Percentiles rank a stretch among this genome's conserved stretches.
These are phyloP conservation scores for Lavandula angustifolia DNA, from an alignment of 257 asterid genomes.

Conservation along the genomic window DNA sequence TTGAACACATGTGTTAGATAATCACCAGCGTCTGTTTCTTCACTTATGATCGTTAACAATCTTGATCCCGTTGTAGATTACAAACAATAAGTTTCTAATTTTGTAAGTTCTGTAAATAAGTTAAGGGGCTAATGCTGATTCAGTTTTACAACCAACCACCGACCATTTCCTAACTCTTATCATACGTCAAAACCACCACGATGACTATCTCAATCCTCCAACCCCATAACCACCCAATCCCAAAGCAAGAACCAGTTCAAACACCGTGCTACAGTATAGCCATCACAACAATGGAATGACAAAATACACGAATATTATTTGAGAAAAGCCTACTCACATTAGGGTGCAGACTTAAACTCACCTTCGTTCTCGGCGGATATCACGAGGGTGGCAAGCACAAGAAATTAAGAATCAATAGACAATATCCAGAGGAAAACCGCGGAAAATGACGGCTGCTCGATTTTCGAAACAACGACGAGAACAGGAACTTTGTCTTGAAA, in stretches of 20 bases:
- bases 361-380: too few species aligned
- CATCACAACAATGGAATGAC: background rate
- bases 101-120: too few species aligned
- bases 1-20: background rate
- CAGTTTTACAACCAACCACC: background rate
- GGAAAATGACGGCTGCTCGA: too few species aligned
- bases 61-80: background rate
- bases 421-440: too few species aligned
- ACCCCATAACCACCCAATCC: background rate
- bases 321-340: background rate
- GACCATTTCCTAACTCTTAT: background rate
- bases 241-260: conserved; percentile 2
- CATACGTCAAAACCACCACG: background rate
- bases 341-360: background rate
- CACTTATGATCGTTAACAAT: background rate
- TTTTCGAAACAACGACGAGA: too few species aligned
- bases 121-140: background rate
- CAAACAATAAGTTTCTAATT: background rate
- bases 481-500: too few species aligned
- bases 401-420: too few species aligned
- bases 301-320: background rate
- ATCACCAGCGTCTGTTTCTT: background rate
- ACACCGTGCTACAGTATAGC: background rate
- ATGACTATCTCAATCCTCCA: background rate
- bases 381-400: too few species aligned